Evolutionary conservation across 257 asterid genomes (phyloP).

Genomic region (Solanum paucissectum): DNA sequence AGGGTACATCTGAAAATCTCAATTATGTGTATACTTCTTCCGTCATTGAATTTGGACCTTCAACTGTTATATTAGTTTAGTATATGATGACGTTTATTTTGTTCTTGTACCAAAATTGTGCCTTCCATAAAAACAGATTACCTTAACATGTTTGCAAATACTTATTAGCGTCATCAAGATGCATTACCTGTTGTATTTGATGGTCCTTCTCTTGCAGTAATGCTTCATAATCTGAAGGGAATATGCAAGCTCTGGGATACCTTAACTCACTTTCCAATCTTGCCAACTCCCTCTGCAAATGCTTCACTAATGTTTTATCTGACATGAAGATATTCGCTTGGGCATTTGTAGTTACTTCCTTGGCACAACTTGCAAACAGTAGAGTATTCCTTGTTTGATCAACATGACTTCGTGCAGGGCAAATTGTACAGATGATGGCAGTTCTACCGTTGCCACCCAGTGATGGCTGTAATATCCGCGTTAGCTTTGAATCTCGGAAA

Average conservation of each 20-base stretch:
- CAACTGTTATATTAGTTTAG: not conserved
- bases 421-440: constrained; percentile 21
- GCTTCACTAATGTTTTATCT: constrained; percentile 7
- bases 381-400: constrained; percentile 23
- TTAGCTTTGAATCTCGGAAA: constrained; percentile 19
- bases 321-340: constrained; percentile 13
- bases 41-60: not conserved
- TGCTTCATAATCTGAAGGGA: constrained; percentile 2
- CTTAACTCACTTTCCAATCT: constrained; percentile 12
- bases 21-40: not conserved
- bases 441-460: constrained; percentile 16
- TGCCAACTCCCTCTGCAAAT: constrained; percentile 12
- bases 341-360: constrained; percentile 17
- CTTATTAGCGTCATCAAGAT: not conserved
- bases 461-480: constrained; percentile 16
- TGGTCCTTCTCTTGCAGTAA: constrained; percentile 3
- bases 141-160: not conserved
- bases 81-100: not conserved
- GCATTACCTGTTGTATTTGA: constrained; percentile 4
- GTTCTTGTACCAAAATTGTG: not conserved
- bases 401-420: constrained; percentile 13
- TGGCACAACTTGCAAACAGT: constrained; percentile 21
- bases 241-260: constrained; percentile 3
- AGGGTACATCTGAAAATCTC: not conserved
- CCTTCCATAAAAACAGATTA: not conserved